phyloP scores from a whole-genome alignment of 768 basidiomycete genomes.

The Ephemerocybe angulata region DNA sequence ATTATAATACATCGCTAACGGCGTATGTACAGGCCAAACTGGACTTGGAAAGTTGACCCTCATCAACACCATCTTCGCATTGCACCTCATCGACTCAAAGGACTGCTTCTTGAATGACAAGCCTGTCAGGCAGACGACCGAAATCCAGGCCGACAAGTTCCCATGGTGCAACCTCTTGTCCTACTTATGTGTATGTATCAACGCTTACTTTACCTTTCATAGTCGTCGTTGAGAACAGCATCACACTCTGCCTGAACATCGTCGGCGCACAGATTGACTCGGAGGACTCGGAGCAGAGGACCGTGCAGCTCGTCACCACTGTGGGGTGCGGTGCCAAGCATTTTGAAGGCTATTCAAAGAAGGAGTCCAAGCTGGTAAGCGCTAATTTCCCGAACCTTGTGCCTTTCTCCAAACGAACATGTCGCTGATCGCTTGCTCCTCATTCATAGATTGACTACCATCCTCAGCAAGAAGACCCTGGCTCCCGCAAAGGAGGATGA shows the following conservation, averaged over 20 bases:
- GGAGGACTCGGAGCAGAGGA: no score
- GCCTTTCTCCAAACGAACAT: constrained; percentile 2
- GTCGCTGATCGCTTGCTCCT: constrained; percentile 5
- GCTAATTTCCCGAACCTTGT: constrained; percentile 11
- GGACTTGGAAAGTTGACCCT: constrained; percentile 97
- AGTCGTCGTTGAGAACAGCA: constrained; percentile 97
- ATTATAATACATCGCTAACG: background rate
- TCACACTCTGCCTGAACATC: constrained; percentile 92
- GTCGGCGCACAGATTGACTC: constrained; percentile 99
- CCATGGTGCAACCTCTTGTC: constrained; percentile 61
- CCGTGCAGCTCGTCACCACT: no score
- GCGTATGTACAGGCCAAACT: constrained; percentile 80
- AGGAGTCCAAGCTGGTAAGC: constrained; percentile 80
- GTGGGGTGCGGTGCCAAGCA: no score
- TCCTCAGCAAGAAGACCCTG: constrained; percentile 76
- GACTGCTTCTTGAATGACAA: constrained; percentile 86
- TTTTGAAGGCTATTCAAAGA: constrained; percentile 78
- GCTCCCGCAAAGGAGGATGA: constrained; percentile 83
- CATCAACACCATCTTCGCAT: constrained; percentile 98
- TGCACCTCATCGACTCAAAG: constrained; percentile 96
- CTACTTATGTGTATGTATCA: background rate
- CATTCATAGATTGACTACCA: constrained; percentile 57
- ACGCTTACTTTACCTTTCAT: no score
- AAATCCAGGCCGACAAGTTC: constrained; percentile 94
- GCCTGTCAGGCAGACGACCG: constrained; percentile 91